Evolutionary conservation across 495 filamentous ascomycete genomes (phyloP).

Genomic region (Halenospora varia): DNA sequence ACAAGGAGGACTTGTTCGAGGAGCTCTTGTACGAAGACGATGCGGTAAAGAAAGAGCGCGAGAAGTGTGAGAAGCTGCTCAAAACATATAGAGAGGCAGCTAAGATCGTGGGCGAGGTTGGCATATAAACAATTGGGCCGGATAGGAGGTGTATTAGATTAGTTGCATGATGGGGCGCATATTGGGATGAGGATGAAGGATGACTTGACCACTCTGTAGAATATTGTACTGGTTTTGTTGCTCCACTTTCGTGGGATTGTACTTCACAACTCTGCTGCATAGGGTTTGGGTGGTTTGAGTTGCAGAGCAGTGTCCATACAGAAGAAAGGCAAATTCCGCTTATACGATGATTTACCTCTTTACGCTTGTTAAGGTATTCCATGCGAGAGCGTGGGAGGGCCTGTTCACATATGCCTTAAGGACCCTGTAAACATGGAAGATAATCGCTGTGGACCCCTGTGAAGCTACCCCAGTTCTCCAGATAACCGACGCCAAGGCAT

Average conservation of each 20-base stretch:
- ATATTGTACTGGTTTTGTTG: slow-evolving; percentile 23
- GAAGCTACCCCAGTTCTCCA: no score
- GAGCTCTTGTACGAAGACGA: slow-evolving; percentile 97
- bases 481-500: no score
- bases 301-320: slow-evolving; percentile 16
- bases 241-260: slow-evolving; percentile 6
- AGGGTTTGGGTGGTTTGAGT: slow-evolving; percentile 4
- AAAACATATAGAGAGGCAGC: slow-evolving; percentile 94
- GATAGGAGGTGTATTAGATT: slow-evolving; percentile 11
- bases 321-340: slow-evolving; percentile 2
- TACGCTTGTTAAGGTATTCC: no score
- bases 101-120: slow-evolving; percentile 94
- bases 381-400: no score
- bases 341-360: no score
- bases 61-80: slow-evolving; percentile 94
- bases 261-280: slow-evolving; percentile 13
- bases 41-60: slow-evolving; percentile 90
- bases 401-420: no score
- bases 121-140: slow-evolving; percentile 44
- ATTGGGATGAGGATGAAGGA: slow-evolving; percentile 10
- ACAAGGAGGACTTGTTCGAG: slow-evolving; percentile 88
- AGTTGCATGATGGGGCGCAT: slow-evolving; percentile 16
- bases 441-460: no score
- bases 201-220: slow-evolving; percentile 24
- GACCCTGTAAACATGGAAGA: no score